Evolutionary conservation across 106 monocot genomes (phyloP), one percentile per base, ranked within the genome.

Genomic region (Allium cepa): DNA sequence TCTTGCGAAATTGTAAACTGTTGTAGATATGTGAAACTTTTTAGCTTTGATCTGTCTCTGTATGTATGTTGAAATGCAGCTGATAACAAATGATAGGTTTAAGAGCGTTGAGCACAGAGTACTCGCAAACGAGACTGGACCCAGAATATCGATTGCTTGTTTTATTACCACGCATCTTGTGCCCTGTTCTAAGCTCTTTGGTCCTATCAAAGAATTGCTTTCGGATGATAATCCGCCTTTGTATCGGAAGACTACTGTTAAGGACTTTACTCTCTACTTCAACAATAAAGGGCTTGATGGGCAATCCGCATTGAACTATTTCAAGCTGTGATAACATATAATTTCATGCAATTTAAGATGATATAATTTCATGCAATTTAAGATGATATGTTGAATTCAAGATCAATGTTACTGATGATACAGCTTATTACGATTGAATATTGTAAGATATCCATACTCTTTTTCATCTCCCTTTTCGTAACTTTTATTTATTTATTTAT

Each of bases 61-160:
- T 56, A 16, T 56, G 11, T 9, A 16, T 56, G 56, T 11, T 16
- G 56, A 36, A 36, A 36, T 56, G 65, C 68, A 87, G 82, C 15
- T 87, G 57, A 50, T 80, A 10, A 59, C 82, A 10, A 86, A 86
- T 53, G 86, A 86, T 62, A 82, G 67, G 61, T 76, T 86, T 8
- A 79, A 51, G 46, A 86, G 85, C 14, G 75, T 79, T 7, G 85
- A 82, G 70, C 86, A 86, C 58, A 63, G 86, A n/a, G 86, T 86
- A 46, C 28, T 77, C 0, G 82, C 82, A 1, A 79, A 52, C 27
- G 13, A 14, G 17, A 8, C 4, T 1, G 58, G 66, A 8, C 66
- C 79, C 8, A 79, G 86, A 46, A 59, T 82, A 50, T 87, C 86
- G 4, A 76, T 83, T 4, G 79, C 82, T 0, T 77, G 73, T 60